Evolutionary conservation across 1,139 yeast genomes (phyloP), one percentile per base, ranked within the genome.

Genomic region (Hemisphaericaspora lyxosophila): DNA sequence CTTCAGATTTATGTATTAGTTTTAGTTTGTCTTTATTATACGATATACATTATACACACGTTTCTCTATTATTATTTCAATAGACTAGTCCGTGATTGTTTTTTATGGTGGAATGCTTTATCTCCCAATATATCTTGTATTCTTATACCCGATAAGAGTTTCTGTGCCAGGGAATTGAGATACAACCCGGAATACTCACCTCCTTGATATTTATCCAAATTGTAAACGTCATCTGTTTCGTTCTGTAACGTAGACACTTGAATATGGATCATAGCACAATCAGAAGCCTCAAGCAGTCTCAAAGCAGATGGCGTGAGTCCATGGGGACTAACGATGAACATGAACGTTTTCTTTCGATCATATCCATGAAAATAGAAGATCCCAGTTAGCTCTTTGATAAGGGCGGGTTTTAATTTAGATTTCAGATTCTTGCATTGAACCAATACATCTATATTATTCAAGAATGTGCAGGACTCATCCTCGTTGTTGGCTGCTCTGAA

Each of bases 361-460:
- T 39, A 36, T 19, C 41, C 66, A 44, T 74, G 72, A 40, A 62
- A 73, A 34, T 68, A 59, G 46, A 73, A 74, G 6, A 78, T 71
- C 0, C 88, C 88, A 0, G 76, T 67, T 27, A 82, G 54, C 46
- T 81, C 87, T 31, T 88, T 63, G 5, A 82, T 62, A 22, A 73
- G 70, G 35, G 64, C 62, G 2, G 85, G 82, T 7, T 70, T 61
- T 13, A 80, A 68, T 52, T 75, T 70, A 15, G 57, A 63, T 13
- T 64, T 57, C 36, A 66, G 60, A 43, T 69, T 70, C 46, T 82
- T 82, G 53, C 89, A 82, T 51, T 82, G 89, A 0, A 80, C 78
- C 35, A 80, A 48, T 44, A 69, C 52, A 57, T 55, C 49, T 6
- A 67, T 55, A 38, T 65, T 69, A 14, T 47, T 41, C 14, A 45